phyloP scores from a whole-genome alignment of 2,329 filamentous ascomycete species.

The Aspergillus quadrilineatus region DNA sequence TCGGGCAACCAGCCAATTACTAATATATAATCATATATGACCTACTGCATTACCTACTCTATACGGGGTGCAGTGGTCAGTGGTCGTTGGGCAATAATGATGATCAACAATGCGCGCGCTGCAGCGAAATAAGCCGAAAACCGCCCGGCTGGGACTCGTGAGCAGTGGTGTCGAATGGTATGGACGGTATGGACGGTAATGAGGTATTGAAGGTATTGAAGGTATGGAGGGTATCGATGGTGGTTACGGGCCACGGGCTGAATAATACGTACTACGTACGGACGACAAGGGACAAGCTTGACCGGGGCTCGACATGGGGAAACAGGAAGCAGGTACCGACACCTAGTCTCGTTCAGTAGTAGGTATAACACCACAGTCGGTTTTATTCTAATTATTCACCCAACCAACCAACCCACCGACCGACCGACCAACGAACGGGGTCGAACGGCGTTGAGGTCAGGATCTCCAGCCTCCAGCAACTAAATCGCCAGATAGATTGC shows the following conservation, averaged over 20 bases:
- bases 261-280: background rate
- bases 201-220: no score
- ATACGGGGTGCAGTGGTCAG: no score
- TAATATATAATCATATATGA: background rate
- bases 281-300: background rate
- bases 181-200: no score
- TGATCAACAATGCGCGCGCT: no score
- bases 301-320: background rate
- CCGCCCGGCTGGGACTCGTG: no score
- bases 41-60: background rate
- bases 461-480: background rate
- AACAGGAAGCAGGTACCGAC: background rate
- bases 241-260: no score
- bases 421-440: background rate
- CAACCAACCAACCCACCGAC: no score
- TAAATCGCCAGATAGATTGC: slow-evolving; percentile 1
- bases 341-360: background rate
- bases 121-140: no score
- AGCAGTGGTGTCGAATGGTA: no score
- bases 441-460: background rate
- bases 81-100: no score
- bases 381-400: no score
- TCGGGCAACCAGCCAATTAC: background rate
- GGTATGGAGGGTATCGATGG: no score
- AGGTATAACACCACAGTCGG: background rate